Conservation (phyloP, 176 grass and related monocot species). For the Secale cereale region DNA sequence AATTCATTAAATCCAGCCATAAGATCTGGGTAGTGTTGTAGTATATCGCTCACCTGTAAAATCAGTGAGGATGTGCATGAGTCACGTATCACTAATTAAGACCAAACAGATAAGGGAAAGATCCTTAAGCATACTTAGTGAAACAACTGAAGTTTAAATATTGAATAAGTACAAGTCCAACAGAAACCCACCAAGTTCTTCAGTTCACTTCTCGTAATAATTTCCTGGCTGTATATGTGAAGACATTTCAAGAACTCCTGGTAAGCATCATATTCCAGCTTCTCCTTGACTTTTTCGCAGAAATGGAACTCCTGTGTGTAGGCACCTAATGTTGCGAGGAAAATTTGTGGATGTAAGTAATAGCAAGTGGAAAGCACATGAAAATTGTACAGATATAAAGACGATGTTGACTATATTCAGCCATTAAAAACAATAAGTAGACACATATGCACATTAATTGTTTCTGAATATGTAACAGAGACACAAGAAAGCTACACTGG, state of each 20-base stretch:
- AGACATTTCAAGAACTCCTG: slow-evolving; percentile 99
- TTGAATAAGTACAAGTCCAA: not conserved
- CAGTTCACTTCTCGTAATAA: slow-evolving; percentile 91
- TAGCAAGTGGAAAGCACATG: slow-evolving; percentile 8
- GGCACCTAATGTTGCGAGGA: slow-evolving; percentile 47
- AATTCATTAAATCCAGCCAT: slow-evolving; percentile 94
- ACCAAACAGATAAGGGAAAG: not conserved
- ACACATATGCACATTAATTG: slow-evolving; percentile 20
- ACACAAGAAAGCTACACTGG: not conserved
- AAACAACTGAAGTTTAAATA: not conserved
- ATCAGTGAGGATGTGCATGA: not conserved
- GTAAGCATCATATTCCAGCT: slow-evolving; percentile 88
- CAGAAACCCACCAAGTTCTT: slow-evolving; percentile 82
- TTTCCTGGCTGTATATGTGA: slow-evolving; percentile 98
- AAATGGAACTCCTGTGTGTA: slow-evolving; percentile 89
- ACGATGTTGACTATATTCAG: not conserved
- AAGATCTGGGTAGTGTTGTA: slow-evolving; percentile 84
- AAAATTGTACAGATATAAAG: not conserved
- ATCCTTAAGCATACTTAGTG: not conserved
- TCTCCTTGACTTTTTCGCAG: slow-evolving; percentile 97
- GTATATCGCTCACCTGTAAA: slow-evolving; percentile 77
- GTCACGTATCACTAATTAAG: slow-evolving; percentile 14
- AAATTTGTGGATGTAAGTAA: slow-evolving; percentile 20
- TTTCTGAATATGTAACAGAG: not conserved
- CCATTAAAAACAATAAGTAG: slow-evolving; percentile 7